These are phyloP conservation scores for Calonectria fujianensis DNA, from an alignment of 2,329 filamentous ascomycete species.

Conservation along the genomic window DNA sequence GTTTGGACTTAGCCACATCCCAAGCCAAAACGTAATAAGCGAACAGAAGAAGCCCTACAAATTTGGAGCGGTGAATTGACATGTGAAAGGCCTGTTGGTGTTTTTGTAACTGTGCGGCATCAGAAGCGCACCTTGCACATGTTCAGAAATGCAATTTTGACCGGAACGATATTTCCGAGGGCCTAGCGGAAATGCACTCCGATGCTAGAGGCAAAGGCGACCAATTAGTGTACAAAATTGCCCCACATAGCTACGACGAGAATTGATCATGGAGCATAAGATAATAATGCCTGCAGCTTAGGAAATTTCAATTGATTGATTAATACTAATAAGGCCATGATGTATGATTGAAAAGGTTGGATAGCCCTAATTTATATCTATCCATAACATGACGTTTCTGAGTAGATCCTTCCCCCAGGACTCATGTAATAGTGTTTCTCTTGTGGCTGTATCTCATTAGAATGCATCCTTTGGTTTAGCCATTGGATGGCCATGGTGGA, in stretches of 20 bases:
- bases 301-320: too few species aligned
- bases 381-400: too few species aligned
- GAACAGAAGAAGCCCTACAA: neutral
- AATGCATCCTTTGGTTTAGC: too few species aligned
- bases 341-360: too few species aligned
- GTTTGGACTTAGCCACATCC: neutral
- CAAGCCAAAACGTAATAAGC: conserved; percentile 1
- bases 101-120: neutral
- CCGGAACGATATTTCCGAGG: neutral
- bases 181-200: neutral
- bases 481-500: too few species aligned
- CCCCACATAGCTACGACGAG: neutral
- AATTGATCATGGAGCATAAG: too few species aligned
- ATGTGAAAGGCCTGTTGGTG: neutral
- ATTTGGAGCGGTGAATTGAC: neutral
- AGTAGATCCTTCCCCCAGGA: too few species aligned
- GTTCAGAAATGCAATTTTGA: neutral
- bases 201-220: neutral
- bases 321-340: too few species aligned
- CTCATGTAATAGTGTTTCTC: too few species aligned
- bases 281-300: too few species aligned
- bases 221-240: neutral
- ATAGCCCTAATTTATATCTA: too few species aligned
- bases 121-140: neutral
- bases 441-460: too few species aligned